These are phyloP conservation scores for Primulina eburnea DNA, from an alignment of 257 asterid species.

Conservation along the genomic window DNA sequence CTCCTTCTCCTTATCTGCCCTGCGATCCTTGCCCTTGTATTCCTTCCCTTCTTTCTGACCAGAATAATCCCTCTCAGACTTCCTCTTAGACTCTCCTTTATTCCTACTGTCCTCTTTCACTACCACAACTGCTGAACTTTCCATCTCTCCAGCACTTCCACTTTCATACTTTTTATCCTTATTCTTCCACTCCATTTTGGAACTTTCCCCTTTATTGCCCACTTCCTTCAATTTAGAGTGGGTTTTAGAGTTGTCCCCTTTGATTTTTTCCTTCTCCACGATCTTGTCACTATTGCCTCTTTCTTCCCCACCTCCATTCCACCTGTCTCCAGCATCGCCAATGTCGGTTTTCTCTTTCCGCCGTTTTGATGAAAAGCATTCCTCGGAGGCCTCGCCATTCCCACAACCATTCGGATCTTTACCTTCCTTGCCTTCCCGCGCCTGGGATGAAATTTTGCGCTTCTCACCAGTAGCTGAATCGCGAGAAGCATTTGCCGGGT, in stretches of 20 bases:
- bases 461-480: conserved; percentile 84
- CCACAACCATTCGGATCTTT: conserved; percentile 59
- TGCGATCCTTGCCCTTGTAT: conserved; percentile 67
- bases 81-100: conserved; percentile 75
- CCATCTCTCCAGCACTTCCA: conserved; percentile 35
- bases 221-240: conserved; percentile 57
- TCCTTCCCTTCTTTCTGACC: conserved; percentile 70
- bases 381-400: conserved; percentile 68
- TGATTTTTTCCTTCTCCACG: conserved; percentile 43
- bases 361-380: conserved; percentile 68
- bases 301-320: conserved; percentile 74
- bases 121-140: conserved; percentile 35
- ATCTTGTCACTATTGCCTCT: conserved; percentile 44
- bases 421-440: conserved; percentile 55
- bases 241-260: conserved; percentile 45
- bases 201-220: conserved; percentile 45
- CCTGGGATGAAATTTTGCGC: conserved; percentile 63
- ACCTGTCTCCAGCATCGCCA: conserved; percentile 57
- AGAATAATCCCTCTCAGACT: conserved; percentile 75
- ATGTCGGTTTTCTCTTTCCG: conserved; percentile 65
- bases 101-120: conserved; percentile 65
- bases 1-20: conserved; percentile 80
- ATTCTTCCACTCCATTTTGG: conserved; percentile 50
- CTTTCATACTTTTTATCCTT: conserved; percentile 39
- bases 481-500: conserved; percentile 44